These are phyloP conservation scores for Aspergillus coremiiformis DNA, from an alignment of 495 filamentous ascomycete species.

Conservation along the genomic window DNA sequence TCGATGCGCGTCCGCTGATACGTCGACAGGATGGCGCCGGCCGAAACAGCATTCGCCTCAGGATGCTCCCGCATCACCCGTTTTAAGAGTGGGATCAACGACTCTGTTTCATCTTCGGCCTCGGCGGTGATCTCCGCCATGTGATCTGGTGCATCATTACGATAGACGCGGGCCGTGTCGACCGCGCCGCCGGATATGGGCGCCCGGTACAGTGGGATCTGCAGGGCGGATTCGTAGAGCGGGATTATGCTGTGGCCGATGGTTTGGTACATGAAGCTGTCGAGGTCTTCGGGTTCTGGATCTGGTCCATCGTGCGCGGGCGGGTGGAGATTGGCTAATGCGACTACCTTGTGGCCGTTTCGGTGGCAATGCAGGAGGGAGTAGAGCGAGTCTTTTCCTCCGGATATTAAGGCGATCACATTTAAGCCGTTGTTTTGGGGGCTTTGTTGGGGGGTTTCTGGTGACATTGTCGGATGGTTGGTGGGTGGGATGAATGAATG, in stretches of 20 bases:
- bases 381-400: slow-evolving; percentile 95
- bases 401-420: slow-evolving; percentile 88
- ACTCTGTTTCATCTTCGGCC: slow-evolving; percentile 75
- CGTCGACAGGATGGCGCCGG: slow-evolving; percentile 86
- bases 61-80: slow-evolving; percentile 60
- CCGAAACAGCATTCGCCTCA: slow-evolving; percentile 71
- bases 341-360: slow-evolving; percentile 80
- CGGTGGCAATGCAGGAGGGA: slow-evolving; percentile 81
- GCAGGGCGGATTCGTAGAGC: slow-evolving; percentile 69
- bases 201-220: slow-evolving; percentile 70
- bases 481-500: neutral
- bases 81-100: slow-evolving; percentile 63
- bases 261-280: slow-evolving; percentile 99
- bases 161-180: slow-evolving; percentile 39
- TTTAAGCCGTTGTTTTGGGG: slow-evolving; percentile 45
- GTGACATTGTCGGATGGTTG: too few species aligned
- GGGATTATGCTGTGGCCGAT: slow-evolving; percentile 84
- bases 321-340: slow-evolving; percentile 83
- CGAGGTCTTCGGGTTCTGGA: slow-evolving; percentile 63
- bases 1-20: slow-evolving; percentile 95
- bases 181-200: slow-evolving; percentile 62
- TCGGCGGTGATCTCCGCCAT: slow-evolving; percentile 2
- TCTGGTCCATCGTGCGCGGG: slow-evolving; percentile 11
- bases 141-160: slow-evolving; percentile 14
- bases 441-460: too few species aligned